phyloP scores from a whole-genome alignment of 805 yeast species.

The Metschnikowia reukaufii region DNA sequence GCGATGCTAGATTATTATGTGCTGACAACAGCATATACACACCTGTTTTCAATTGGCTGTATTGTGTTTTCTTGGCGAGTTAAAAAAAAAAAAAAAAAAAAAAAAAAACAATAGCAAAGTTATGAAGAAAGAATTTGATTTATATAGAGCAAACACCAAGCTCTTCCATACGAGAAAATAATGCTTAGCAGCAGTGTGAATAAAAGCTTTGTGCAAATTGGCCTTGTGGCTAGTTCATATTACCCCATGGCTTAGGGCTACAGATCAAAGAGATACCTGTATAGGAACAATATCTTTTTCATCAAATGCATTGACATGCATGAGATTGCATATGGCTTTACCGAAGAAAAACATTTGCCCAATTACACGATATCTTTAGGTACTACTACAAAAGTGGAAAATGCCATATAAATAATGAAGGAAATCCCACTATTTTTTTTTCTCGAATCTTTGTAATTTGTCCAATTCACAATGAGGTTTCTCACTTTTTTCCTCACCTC shows the following conservation, averaged over 20 bases:
- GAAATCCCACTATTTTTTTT: too few species aligned
- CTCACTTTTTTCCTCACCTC: background rate
- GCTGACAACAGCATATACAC: background rate
- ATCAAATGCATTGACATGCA: conserved; percentile 3
- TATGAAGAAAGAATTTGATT: too few species aligned
- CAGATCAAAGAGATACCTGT: background rate
- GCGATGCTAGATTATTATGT: background rate
- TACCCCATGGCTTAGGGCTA: background rate
- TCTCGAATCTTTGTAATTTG: background rate
- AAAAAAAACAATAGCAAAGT: too few species aligned
- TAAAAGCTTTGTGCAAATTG: too few species aligned
- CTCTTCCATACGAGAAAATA: too few species aligned
- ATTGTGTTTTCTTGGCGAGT: background rate
- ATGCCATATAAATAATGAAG: conserved; percentile 1
- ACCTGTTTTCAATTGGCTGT: background rate
- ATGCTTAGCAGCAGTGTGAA: too few species aligned
- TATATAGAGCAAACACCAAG: too few species aligned
- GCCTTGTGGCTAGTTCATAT: too few species aligned
- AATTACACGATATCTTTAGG: background rate
- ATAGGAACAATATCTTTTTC: background rate
- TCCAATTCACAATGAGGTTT: background rate
- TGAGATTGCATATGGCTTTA: background rate
- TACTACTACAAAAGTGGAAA: background rate
- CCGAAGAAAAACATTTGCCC: background rate
- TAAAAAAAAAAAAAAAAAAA: too few species aligned